Evolutionary conservation across 306 rosid species (phyloP), one percentile per base, ranked within the genome.

Genomic region (Casuarina cunninghamiana): DNA sequence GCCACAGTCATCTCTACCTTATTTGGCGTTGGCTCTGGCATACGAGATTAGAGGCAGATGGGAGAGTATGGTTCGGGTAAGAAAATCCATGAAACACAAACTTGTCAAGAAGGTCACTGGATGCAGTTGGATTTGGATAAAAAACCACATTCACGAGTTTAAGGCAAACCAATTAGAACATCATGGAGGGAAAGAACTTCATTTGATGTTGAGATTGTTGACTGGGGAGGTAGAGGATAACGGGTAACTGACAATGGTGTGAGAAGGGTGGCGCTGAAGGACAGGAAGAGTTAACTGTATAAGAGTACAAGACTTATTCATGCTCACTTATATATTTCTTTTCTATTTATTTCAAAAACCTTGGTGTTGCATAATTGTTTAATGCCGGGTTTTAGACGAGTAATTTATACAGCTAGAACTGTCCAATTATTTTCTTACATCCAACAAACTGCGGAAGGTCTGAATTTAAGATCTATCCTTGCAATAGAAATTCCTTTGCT

Each of bases 61-160:
- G 98, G 96, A 94, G 87, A 87, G 93, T 75, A 73, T 81, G 73
- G 81, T 91, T 82, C 87, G 90, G 45, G 83, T 85, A 69, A 90
- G 86, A 72, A 88, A 87, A 70, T 88, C 86, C 66, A 71, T 78
- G 84, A 82, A 81, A 81, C 81, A 58, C 54, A 85, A 75, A 75
- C 79, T 78, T 26, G 45, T 75, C 53, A 84, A 81, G 49, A 83
- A 80, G 82, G 55, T 85, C 65, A 72, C 35, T 12, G 98, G 85
- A 75, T 83, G 86, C 83, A 91, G 94, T 82, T 88, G 84, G 93
- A 73, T 91, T 69, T 93, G 90, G 84, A 80, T 87, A 71, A 88
- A 80, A 75, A 79, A 84, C 75, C 79, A 70, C 69, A 84, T 87
- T 46, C 91, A 85, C 79, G 74, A 81, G 71, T 93, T 90, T 54